Evolutionary conservation across 1,284 basidiomycete species (phyloP), one percentile per base, ranked within the genome.

Genomic region (Ustilago loliicola): DNA sequence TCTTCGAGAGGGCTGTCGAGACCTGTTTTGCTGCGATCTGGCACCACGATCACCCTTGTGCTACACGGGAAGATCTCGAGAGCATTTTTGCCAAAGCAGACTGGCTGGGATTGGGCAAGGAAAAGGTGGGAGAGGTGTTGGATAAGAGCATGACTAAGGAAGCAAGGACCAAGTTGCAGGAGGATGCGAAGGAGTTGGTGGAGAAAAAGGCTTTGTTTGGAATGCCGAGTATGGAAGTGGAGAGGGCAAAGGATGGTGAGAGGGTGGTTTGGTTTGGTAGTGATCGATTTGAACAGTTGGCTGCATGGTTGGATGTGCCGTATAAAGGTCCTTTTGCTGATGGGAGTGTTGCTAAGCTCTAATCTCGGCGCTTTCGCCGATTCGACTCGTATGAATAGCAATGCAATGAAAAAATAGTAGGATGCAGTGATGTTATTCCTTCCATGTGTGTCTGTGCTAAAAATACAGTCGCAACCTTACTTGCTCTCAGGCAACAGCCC

Each of bases 311-410:
- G 13, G 65, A 63, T 6, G 36, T 59, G 19, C 71, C 73, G 11
- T 83, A 81, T 69, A 72, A 77, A 21, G 81, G 81, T 0, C 80
- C 80, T 8, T 78, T 80, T 63, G 77, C 76, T 6, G 69, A 82
- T 58, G 69, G 69, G 8, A 55, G 47, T 9, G 52, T 72, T 9
- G 61, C 79, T 2, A 77, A 77, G 56, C 65, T 80, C 30, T 80
- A 61, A 52, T n/a, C 40, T 45, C 38, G 8, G 6, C 25, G 5
- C 23, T 15, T 40, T 13, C 11, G 7, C 11, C 7, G 7, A 40
- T 40, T 13, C 38, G 17, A n/a, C n/a, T n/a, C n/a, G 38, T 17
- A 19, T 7, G 13, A 40, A 4, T 15, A 17, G 15, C 6, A 40
- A 40, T 6, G 19, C 7, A 6, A 40, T 40, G 19, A 13, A 40